Evolutionary conservation across 2,329 filamentous ascomycete species (phyloP).

Genomic region (Fusarium sp.): DNA sequence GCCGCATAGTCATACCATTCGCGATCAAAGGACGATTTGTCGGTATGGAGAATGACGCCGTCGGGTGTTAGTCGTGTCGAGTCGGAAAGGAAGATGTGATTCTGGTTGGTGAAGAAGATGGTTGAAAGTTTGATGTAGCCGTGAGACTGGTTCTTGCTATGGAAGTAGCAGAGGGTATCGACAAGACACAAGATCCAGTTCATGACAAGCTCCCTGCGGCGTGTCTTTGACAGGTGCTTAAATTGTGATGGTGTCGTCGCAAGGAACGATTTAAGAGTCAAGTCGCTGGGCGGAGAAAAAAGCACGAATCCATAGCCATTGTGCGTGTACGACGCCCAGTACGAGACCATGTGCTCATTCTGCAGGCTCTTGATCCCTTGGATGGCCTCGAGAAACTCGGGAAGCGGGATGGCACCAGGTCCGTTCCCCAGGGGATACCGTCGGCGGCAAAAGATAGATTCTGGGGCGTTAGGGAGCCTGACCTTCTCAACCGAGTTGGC

Average conservation of each 20-base stretch:
- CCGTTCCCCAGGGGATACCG: constrained; percentile 67
- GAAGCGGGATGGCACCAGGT: constrained; percentile 61
- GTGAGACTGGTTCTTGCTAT: constrained; percentile 75
- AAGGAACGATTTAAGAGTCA: constrained; percentile 78
- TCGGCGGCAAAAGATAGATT: constrained; percentile 70
- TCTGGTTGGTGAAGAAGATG: constrained; percentile 76
- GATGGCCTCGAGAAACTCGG: constrained; percentile 74
- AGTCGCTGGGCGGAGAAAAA: constrained; percentile 77
- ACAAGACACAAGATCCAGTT: constrained; percentile 84
- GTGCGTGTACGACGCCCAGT: constrained; percentile 80
- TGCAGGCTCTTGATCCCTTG: constrained; percentile 71
- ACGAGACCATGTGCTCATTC: constrained; percentile 79
- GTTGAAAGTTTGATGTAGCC: constrained; percentile 80
- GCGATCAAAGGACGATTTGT: constrained; percentile 71
- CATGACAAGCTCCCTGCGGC: constrained; percentile 73
- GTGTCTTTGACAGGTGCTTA: constrained; percentile 73
- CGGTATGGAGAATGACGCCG: constrained; percentile 59
- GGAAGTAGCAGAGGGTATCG: constrained; percentile 78
- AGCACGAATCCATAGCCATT: constrained; percentile 76
- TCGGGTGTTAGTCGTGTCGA: constrained; percentile 66
- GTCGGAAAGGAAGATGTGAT: constrained; percentile 79
- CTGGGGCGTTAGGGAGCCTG: constrained; percentile 73
- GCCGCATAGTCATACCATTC: constrained; percentile 82
- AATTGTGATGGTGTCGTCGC: constrained; percentile 74
- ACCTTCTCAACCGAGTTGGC: constrained; percentile 69